These are phyloP conservation scores for Fusarium succisae DNA, from an alignment of 2,329 filamentous ascomycete species.

Conservation along the genomic window DNA sequence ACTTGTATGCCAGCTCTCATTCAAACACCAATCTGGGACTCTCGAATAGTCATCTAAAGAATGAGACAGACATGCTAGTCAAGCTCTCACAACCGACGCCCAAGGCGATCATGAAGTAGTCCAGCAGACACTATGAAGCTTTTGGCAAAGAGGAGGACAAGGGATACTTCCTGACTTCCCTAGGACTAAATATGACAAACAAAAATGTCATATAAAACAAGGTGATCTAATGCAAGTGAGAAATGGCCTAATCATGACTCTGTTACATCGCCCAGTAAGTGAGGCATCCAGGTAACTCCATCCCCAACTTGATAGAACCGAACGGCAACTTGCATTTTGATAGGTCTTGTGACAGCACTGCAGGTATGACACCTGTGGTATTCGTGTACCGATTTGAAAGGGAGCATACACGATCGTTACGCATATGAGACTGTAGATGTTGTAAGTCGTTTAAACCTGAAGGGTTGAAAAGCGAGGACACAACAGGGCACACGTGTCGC, in stretches of 20 bases:
- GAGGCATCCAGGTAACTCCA: conserved; percentile 11
- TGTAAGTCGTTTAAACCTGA: neutral
- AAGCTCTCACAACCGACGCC: conserved; percentile 9
- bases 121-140: conserved; percentile 8
- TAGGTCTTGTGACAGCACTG: conserved; percentile 11
- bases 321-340: conserved; percentile 22
- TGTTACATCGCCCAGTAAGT: neutral
- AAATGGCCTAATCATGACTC: neutral
- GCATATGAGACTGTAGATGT: conserved; percentile 1
- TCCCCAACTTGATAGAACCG: neutral
- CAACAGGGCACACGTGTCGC: conserved; percentile 36
- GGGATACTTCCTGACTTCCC: neutral
- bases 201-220: no score
- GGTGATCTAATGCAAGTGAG: no score
- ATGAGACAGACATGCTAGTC: neutral
- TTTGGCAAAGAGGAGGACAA: conserved; percentile 15
- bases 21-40: neutral
- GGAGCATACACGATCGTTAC: conserved; percentile 19
- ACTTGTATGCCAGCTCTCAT: conserved; percentile 33
- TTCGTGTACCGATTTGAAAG: neutral
- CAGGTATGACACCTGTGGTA: conserved; percentile 22
- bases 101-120: conserved; percentile 14
- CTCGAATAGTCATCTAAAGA: neutral
- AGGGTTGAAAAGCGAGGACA: conserved; percentile 18
- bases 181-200: neutral